phyloP scores from a whole-genome alignment of 2,329 filamentous ascomycete genomes.

The Pyrenochaeta sp. region DNA sequence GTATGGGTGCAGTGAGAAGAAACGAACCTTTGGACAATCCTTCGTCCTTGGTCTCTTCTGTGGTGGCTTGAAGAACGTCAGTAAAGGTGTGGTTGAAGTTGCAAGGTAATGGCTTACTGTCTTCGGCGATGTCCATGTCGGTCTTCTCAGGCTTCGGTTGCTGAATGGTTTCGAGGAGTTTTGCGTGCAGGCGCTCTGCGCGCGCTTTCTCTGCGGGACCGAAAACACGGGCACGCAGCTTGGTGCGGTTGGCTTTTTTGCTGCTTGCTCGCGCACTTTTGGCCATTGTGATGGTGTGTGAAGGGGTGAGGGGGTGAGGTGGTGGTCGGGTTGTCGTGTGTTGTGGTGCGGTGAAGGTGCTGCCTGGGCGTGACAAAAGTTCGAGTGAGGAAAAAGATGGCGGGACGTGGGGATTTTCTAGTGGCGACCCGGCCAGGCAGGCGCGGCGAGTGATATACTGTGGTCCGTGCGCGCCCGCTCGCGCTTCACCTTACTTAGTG shows the following conservation, averaged over 20 bases:
- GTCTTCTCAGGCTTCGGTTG: conserved; percentile 71
- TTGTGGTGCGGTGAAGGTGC: conserved; percentile 4
- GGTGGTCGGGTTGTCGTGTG: conserved; percentile 5
- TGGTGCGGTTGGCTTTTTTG: conserved; percentile 82
- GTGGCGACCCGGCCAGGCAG: conserved; percentile 25
- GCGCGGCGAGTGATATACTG: conserved; percentile 7
- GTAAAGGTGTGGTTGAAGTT: background rate
- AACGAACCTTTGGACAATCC: conserved; percentile 43
- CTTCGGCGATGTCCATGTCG: conserved; percentile 57
- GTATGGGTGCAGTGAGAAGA: conserved; percentile 38
- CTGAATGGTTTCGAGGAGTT: conserved; percentile 79
- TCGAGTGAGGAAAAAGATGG: conserved; percentile 18
- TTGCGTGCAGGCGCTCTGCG: conserved; percentile 82
- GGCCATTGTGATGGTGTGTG: conserved; percentile 69
- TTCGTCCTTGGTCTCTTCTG: conserved; percentile 31
- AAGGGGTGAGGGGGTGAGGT: conserved; percentile 10
- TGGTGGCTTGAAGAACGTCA: conserved; percentile 14
- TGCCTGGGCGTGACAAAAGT: no score
- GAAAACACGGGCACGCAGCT: conserved; percentile 82
- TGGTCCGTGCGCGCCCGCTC: conserved; percentile 21
- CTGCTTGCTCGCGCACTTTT: conserved; percentile 83
- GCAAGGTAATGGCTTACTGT: conserved; percentile 30
- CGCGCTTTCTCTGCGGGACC: conserved; percentile 81
- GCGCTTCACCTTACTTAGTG: conserved; percentile 31
- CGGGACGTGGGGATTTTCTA: conserved; percentile 19